Conservation (phyloP, 345 rosid genomes). For the Brassica juncea region DNA sequence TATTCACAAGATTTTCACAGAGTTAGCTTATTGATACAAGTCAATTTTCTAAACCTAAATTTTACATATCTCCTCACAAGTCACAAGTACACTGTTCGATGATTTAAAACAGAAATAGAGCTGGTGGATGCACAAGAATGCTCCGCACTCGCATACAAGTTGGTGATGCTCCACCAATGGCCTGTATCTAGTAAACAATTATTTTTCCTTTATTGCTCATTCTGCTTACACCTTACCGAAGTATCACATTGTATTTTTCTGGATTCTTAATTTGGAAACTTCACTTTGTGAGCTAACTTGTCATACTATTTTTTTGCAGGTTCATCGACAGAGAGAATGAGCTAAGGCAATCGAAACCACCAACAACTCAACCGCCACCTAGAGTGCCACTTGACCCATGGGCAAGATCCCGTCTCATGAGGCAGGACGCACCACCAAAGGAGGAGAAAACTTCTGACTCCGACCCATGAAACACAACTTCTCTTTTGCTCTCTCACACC, state of each 20-base stretch:
- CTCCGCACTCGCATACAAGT: slow-evolving; percentile 84
- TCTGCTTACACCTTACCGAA: too few relatives aligned
- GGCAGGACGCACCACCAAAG: slow-evolving; percentile 78
- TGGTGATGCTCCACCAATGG: slow-evolving; percentile 96
- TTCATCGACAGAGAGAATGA: slow-evolving; percentile 91
- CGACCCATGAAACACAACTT: slow-evolving; percentile 39
- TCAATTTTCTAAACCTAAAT: background rate
- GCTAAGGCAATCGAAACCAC: slow-evolving; percentile 77
- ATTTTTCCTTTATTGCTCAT: background rate
- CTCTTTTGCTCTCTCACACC: slow-evolving; percentile 5
- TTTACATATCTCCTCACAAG: background rate
- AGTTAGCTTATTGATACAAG: slow-evolving; percentile 86
- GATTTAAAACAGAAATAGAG: slow-evolving; percentile 62
- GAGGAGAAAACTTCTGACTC: slow-evolving; percentile 63
- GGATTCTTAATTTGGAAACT: background rate
- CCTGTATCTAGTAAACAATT: slow-evolving; percentile 57
- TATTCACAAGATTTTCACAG: slow-evolving; percentile 85
- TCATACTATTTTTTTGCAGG: slow-evolving; percentile 41
- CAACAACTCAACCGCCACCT: slow-evolving; percentile 68
- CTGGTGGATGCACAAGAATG: slow-evolving; percentile 91
- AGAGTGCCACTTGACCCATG: slow-evolving; percentile 83
- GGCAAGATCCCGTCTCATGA: slow-evolving; percentile 70
- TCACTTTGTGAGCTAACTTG: background rate
- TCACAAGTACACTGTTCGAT: background rate
- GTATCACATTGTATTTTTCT: too few relatives aligned